Evolutionary conservation across 129 eudicot genomes (phyloP).

Genomic region (Tagetes erecta): DNA sequence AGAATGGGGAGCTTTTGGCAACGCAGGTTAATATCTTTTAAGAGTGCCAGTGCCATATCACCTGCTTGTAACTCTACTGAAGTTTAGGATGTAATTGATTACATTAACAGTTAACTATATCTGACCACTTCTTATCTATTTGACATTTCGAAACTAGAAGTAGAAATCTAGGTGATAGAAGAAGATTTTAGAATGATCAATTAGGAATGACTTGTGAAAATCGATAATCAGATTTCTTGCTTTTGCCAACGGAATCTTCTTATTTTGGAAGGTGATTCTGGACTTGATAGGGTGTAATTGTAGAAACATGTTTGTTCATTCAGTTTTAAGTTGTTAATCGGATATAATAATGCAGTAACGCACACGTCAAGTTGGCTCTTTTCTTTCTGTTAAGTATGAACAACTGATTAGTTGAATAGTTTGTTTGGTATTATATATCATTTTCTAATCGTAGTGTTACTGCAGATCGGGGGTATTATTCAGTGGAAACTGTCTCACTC

Average conservation of each 20-base stretch:
- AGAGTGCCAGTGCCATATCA: slow-evolving; percentile 25
- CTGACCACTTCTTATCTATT: neutral
- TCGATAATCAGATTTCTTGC: neutral
- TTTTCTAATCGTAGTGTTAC: slow-evolving; percentile 17
- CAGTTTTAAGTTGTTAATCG: slow-evolving; percentile 4
- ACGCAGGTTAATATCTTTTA: slow-evolving; percentile 1
- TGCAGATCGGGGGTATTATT: slow-evolving; percentile 98
- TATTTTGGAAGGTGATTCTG: neutral
- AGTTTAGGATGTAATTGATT: slow-evolving; percentile 4
- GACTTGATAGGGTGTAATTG: neutral
- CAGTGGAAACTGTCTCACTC: slow-evolving; percentile 93
- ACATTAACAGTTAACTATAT: neutral
- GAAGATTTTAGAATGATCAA: neutral
- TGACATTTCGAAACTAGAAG: neutral
- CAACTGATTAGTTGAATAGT: slow-evolving; percentile 19
- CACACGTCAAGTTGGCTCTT: neutral
- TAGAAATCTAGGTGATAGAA: neutral
- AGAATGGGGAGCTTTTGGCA: neutral
- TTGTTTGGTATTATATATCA: neutral
- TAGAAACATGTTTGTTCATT: neutral
- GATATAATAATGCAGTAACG: neutral
- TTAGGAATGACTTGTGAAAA: neutral
- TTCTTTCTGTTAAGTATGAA: slow-evolving; percentile 9
- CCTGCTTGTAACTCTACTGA: slow-evolving; percentile 11
- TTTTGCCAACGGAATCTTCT: neutral